These are phyloP conservation scores for Trichoderma virens DNA, from an alignment of 495 filamentous ascomycete genomes.

Conservation along the genomic window DNA sequence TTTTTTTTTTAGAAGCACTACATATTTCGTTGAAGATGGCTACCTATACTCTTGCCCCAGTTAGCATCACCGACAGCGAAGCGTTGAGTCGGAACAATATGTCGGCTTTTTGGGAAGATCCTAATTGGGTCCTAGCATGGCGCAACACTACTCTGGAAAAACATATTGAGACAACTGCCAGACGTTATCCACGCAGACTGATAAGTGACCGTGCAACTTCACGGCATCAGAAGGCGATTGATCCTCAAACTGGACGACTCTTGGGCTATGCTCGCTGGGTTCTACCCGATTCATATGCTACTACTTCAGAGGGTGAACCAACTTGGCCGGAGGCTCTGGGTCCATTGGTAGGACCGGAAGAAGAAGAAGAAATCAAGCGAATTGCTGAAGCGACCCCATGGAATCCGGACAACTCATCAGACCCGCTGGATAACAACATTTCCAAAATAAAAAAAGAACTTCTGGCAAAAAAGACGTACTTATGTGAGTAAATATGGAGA, in stretches of 20 bases:
- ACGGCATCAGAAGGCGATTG: constrained; percentile 27
- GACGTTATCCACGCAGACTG: constrained; percentile 19
- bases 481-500: neutral
- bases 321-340: neutral
- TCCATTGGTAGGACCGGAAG: constrained; percentile 15
- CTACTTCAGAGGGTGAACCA: neutral
- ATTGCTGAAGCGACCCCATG: constrained; percentile 15
- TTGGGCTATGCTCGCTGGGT: constrained; percentile 27
- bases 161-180: constrained; percentile 17
- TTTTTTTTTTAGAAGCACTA: too few species aligned
- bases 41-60: neutral
- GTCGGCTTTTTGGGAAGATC: constrained; percentile 25
- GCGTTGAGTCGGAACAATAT: constrained; percentile 22
- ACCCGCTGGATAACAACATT: neutral
- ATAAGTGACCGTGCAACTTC: constrained; percentile 15
- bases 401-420: constrained; percentile 5
- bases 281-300: constrained; percentile 13
- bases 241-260: constrained; percentile 18
- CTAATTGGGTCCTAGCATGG: constrained; percentile 21
- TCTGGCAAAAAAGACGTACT: neutral
- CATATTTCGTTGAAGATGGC: neutral
- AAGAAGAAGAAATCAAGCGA: constrained; percentile 17
- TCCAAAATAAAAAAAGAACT: neutral
- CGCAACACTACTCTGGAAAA: constrained; percentile 19
- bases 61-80: constrained; percentile 17